Percentiles rank a stretch among this genome's conserved stretches.
phyloP scores from a whole-genome alignment of 768 basidiomycete genomes.

The Dioszegia hungarica region DNA sequence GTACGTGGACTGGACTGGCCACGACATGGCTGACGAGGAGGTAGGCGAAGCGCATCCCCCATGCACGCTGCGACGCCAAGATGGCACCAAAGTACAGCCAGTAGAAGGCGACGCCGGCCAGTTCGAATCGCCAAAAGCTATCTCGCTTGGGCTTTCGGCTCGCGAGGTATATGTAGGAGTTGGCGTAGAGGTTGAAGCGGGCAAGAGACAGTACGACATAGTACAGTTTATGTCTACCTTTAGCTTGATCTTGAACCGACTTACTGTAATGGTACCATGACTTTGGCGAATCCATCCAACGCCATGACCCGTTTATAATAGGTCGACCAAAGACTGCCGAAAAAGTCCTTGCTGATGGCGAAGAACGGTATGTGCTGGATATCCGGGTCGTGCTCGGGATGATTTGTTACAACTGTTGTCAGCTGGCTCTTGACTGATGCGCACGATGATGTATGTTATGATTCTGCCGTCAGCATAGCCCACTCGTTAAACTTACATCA shows the following conservation, averaged over 20 bases:
- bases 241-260: conserved; percentile 12
- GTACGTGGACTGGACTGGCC: conserved; percentile 88
- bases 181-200: conserved; percentile 89
- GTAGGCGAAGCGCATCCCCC: conserved; percentile 66
- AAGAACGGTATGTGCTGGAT: conserved; percentile 77
- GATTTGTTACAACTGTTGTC: conserved; percentile 82
- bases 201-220: conserved; percentile 85
- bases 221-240: conserved; percentile 71
- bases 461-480: conserved; percentile 47
- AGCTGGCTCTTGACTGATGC: conserved; percentile 46
- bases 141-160: conserved; percentile 54
- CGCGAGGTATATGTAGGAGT: conserved; percentile 72
- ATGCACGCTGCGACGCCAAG: conserved; percentile 65
- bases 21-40: conserved; percentile 77
- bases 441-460: conserved; percentile 94
- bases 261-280: conserved; percentile 66
- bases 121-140: conserved; percentile 63
- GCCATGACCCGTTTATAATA: conserved; percentile 85
- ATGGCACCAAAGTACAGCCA: conserved; percentile 80
- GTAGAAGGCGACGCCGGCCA: conserved; percentile 71
- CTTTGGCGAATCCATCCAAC: conserved; percentile 65
- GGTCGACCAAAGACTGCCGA: conserved; percentile 80
- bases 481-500: conserved; percentile 61
- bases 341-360: conserved; percentile 82
- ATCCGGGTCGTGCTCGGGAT: conserved; percentile 79